A percentile compares a stretch with the other conserved stretches of the same genome.
Conservation (phyloP, 768 basidiomycete genomes). For the Tricholoma matsutake region DNA sequence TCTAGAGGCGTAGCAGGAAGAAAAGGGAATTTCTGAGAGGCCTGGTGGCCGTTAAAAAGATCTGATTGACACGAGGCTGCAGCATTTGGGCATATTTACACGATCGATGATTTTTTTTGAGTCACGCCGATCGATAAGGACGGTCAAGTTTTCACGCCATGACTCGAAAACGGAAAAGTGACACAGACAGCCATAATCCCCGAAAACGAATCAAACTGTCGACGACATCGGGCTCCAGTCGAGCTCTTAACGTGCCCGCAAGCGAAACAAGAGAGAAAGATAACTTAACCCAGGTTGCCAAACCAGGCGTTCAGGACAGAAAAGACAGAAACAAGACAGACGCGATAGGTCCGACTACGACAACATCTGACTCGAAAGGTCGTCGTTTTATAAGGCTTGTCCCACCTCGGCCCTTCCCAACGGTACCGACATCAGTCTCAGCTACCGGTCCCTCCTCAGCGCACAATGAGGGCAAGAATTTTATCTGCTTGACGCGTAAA, state of each 20-base stretch:
- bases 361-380: constrained; percentile 10
- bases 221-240: constrained; percentile 7
- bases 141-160: constrained; percentile 8
- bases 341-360: background rate
- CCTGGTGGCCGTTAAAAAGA: constrained; percentile 22
- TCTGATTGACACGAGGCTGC: constrained; percentile 20
- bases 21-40: constrained; percentile 8
- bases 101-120: constrained; percentile 16
- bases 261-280: background rate
- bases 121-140: constrained; percentile 4
- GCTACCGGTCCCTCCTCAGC: constrained; percentile 79
- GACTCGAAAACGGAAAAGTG: constrained; percentile 39
- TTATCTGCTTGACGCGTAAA: constrained; percentile 77
- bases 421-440: constrained; percentile 69
- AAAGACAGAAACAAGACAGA: background rate
- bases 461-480: constrained; percentile 77
- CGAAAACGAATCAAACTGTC: constrained; percentile 35
- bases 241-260: constrained; percentile 13
- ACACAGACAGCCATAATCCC: constrained; percentile 19
- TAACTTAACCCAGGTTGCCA: background rate
- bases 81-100: constrained; percentile 21
- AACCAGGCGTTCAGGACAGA: background rate
- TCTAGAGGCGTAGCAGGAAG: constrained; percentile 25
- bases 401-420: constrained; percentile 74
- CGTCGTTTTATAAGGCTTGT: constrained; percentile 59